Evolutionary conservation across 495 filamentous ascomycete species (phyloP).

Genomic region (Aspergillus leporis): DNA sequence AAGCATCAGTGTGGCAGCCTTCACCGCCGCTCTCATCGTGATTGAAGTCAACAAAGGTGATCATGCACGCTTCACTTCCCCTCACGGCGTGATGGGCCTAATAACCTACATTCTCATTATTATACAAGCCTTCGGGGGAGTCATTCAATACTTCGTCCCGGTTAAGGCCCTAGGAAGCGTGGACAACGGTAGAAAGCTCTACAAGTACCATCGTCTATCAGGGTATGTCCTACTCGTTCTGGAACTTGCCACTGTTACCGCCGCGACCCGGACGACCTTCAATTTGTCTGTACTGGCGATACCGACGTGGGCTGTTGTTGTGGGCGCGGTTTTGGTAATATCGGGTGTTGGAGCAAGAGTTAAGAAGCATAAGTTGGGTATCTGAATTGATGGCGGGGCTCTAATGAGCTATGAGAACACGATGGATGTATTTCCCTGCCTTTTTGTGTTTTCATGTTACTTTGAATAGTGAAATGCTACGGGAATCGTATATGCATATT

Average conservation of each 20-base stretch:
- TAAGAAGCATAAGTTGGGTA: constrained; percentile 79
- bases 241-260: constrained; percentile 69
- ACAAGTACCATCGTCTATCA: constrained; percentile 82
- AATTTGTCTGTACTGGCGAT: constrained; percentile 61
- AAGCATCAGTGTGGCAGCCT: constrained; percentile 57
- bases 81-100: constrained; percentile 78
- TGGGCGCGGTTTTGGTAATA: constrained; percentile 61
- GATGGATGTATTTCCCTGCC: neutral
- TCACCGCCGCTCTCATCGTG: constrained; percentile 66
- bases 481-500: no score
- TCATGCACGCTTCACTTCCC: constrained; percentile 71
- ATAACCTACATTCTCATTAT: constrained; percentile 70
- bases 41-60: constrained; percentile 81
- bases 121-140: constrained; percentile 73
- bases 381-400: constrained; percentile 29
- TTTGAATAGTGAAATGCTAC: neutral
- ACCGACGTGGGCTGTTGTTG: constrained; percentile 68
- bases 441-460: neutral
- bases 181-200: constrained; percentile 75
- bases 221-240: constrained; percentile 75
- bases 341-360: constrained; percentile 73
- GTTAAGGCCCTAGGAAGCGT: constrained; percentile 67
- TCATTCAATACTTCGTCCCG: constrained; percentile 76
- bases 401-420: neutral
- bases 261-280: constrained; percentile 75